Percentiles rank a stretch among this genome's conserved stretches.
Conservation (phyloP, 352 stramenopile genomes). For the Globisporangium cederbergense region DNA sequence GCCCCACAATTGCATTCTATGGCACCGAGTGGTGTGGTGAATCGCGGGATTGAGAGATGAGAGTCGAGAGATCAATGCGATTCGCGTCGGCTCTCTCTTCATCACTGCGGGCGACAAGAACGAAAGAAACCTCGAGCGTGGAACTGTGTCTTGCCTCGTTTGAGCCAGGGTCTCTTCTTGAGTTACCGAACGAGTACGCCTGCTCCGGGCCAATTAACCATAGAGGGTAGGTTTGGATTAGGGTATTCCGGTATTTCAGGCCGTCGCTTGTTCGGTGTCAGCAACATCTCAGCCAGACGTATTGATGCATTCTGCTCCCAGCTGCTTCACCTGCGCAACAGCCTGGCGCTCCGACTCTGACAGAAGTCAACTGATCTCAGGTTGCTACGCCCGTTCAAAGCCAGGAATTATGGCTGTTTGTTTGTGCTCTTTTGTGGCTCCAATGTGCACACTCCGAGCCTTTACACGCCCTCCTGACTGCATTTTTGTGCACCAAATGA, state of each 20-base stretch:
- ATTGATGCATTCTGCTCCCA: background rate
- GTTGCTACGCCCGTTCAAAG: background rate
- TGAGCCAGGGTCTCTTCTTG: background rate
- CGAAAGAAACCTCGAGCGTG: background rate
- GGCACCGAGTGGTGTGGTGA: background rate
- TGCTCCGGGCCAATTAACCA: background rate
- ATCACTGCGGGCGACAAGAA: background rate
- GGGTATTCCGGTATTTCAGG: background rate
- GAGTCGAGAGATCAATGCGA: background rate
- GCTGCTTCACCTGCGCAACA: background rate
- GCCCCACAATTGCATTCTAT: background rate
- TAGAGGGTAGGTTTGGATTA: background rate
- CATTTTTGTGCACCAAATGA: slow-evolving; percentile 3
- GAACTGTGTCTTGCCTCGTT: background rate
- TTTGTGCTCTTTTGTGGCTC: background rate
- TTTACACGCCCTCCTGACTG: slow-evolving; percentile 3
- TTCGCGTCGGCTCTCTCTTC: background rate
- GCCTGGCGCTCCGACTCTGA: slow-evolving; percentile 2
- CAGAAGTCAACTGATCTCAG: background rate
- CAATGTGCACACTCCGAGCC: background rate
- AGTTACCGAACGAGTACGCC: background rate
- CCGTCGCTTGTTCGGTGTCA: background rate
- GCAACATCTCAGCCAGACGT: background rate
- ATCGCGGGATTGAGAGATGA: background rate
- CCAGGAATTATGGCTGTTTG: background rate